Percentiles rank a stretch among this genome's conserved stretches.
Conservation (phyloP, 805 yeast genomes). For the Ogataea trehaloabstinens region DNA sequence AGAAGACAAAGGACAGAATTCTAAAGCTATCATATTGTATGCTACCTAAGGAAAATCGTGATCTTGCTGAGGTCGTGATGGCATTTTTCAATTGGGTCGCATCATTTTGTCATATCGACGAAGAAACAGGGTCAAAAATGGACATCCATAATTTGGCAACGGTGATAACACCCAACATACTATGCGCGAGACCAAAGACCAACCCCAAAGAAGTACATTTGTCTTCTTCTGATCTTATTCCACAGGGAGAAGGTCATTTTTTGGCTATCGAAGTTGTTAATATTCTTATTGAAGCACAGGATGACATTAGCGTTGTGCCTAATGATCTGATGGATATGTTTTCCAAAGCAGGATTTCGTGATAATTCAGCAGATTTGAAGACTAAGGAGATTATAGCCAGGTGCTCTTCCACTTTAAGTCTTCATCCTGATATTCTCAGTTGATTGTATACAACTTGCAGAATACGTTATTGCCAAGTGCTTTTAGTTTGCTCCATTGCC, state of each 20-base stretch:
- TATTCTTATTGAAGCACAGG: conserved; percentile 76
- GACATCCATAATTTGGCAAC: conserved; percentile 94
- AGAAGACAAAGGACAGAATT: conserved; percentile 47
- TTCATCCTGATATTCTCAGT: conserved; percentile 23
- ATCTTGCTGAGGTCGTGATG: conserved; percentile 79
- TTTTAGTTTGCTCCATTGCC: conserved; percentile 54
- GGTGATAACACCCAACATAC: conserved; percentile 88
- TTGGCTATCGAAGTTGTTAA: conserved; percentile 89
- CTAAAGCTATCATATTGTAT: conserved; percentile 67
- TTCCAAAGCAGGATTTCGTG: conserved; percentile 43
- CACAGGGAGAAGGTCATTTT: conserved; percentile 69
- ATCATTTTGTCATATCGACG: conserved; percentile 90
- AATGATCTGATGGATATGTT: conserved; percentile 52
- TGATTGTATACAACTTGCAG: background rate
- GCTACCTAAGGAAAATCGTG: conserved; percentile 80
- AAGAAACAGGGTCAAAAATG: conserved; percentile 91
- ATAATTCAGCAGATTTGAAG: conserved; percentile 21
- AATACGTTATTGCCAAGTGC: conserved; percentile 8
- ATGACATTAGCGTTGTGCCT: conserved; percentile 77
- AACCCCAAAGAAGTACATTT: conserved; percentile 17
- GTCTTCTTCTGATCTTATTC: conserved; percentile 23
- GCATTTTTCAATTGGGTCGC: conserved; percentile 93
- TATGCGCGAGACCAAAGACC: conserved; percentile 53
- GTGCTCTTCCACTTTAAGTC: conserved; percentile 29
- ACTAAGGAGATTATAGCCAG: conserved; percentile 40